Conservation (phyloP, 331 rosid species). For the Erythrophleum ivorense region DNA sequence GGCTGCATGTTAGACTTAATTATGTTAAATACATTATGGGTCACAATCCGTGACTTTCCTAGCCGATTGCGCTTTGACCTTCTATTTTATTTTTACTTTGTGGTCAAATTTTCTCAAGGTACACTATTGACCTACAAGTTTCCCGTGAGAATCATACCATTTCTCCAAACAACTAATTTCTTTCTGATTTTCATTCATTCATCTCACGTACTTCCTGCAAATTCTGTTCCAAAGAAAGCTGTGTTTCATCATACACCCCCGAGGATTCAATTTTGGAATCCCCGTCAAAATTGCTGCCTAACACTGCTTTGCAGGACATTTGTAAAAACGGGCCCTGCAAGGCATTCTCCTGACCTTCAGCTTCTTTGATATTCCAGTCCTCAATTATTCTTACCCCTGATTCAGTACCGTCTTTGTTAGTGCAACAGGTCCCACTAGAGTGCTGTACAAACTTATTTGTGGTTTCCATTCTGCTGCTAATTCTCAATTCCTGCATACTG, state of each 20-base stretch:
- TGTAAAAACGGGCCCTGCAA: constrained; percentile 73
- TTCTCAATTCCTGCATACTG: constrained; percentile 39
- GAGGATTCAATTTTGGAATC: constrained; percentile 56
- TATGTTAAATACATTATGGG: not conserved
- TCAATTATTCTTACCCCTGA: constrained; percentile 39
- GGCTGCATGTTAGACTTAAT: not conserved
- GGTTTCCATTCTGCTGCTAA: constrained; percentile 31
- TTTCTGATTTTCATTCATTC: constrained; percentile 50
- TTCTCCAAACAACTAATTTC: constrained; percentile 41
- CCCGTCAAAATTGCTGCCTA: constrained; percentile 52
- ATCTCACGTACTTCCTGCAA: constrained; percentile 48
- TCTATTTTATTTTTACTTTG: not conserved
- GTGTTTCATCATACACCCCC: constrained; percentile 68
- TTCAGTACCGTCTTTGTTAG: constrained; percentile 43
- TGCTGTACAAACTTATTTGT: constrained; percentile 19
- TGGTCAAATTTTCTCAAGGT: not conserved
- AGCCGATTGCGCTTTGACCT: not conserved
- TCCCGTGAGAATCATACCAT: constrained; percentile 29
- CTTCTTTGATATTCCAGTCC: constrained; percentile 41
- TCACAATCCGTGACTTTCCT: not conserved
- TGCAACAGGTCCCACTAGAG: constrained; percentile 38
- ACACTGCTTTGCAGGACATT: constrained; percentile 54
- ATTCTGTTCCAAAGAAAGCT: constrained; percentile 49
- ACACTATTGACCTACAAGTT: constrained; percentile 4
- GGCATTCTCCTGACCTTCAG: constrained; percentile 47